Base-by-base conservation (phyloP, 75 land plant genomes). In the Sequoiadendron giganteum region DNA sequence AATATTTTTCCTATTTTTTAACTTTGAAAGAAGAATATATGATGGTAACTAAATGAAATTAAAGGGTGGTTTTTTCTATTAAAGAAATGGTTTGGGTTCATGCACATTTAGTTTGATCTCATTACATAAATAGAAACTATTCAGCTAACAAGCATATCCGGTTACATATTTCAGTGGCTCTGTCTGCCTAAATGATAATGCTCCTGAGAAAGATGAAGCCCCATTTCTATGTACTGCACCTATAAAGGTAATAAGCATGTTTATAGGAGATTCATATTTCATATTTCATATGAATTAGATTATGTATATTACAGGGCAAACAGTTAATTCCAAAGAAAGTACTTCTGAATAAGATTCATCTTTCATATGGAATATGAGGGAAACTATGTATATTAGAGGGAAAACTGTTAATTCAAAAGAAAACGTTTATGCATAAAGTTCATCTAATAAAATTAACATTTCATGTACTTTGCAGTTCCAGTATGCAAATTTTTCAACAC, bases 401-500 rank as follows among this genome's bases (percentile, higher is more conserved):
- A 1, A 75, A 34, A 32, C 38, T 9, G 38, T 10, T 75, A 2
- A n/a, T 32, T 75, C 38, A 75, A 75, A 75, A 30, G 77, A 75
- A 75, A 34, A 0, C 0, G 4, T n/a, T 83, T 83, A 13, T 42
- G 32, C 11, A 28, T 42, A 28, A 83, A 9, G 85, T 45, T 2
- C 16, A 36, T 34, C n/a, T 83, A n/a, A 25, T 47, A 3, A 21
- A 76, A 75, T 32, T 52, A 77, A n/a, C 30, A 10, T 30, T 56
- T 48, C 72, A 39, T 86, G 10, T 83, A 19, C 87, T 47, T 89
- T 90, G 93, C 99, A 98, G 99, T 98, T 84, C 79, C 97, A 97
- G 78, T 97, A 87, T 94, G 99, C 99, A 87, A 96, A 95, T 73
- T 95, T 92, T 89, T 86, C 93, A 70, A 92, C 80, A 77, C 55